Percentiles rank a stretch among this genome's conserved stretches.
Evolutionary conservation across 2,329 filamentous ascomycete species (phyloP).

Genomic region (Aurifilum marmelostoma): DNA sequence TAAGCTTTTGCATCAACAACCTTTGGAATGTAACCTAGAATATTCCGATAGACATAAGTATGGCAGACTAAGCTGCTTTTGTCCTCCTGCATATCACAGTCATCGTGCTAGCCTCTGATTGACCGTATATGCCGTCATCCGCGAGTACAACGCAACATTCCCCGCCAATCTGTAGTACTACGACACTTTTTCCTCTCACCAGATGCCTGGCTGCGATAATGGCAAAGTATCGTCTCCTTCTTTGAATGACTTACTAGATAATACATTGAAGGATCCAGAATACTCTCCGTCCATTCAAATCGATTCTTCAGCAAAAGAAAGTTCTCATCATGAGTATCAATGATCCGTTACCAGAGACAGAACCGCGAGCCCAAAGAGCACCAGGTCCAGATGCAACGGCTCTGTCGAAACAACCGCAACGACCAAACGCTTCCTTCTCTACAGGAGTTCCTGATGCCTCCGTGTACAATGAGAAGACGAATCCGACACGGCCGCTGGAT

Average conservation of each 20-base stretch:
- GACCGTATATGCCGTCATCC: not conserved
- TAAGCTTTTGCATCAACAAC: not conserved
- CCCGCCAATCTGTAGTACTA: not conserved
- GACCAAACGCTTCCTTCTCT: not conserved
- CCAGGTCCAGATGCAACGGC: not conserved
- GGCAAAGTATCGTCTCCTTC: not conserved
- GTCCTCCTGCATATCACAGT: not conserved
- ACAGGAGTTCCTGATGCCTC: not conserved
- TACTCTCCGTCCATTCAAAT: not conserved
- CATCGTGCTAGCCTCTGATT: not conserved
- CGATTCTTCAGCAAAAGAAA: not conserved
- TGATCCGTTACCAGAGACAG: not conserved
- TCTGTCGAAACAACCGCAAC: not conserved
- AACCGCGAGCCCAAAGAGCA: not conserved
- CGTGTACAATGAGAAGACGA: not conserved
- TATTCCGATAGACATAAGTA: not conserved
- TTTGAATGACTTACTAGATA: not conserved
- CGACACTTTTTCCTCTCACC: too few relatives aligned
- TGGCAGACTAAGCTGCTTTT: constrained; percentile 12
- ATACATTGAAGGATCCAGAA: not conserved
- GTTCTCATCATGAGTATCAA: not conserved
- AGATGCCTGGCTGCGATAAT: not conserved
- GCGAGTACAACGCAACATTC: not conserved
- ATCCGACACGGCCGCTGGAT: not conserved
- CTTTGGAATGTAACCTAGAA: not conserved